phyloP scores from a whole-genome alignment of 805 yeast genomes.

The Torulaspora indica region DNA sequence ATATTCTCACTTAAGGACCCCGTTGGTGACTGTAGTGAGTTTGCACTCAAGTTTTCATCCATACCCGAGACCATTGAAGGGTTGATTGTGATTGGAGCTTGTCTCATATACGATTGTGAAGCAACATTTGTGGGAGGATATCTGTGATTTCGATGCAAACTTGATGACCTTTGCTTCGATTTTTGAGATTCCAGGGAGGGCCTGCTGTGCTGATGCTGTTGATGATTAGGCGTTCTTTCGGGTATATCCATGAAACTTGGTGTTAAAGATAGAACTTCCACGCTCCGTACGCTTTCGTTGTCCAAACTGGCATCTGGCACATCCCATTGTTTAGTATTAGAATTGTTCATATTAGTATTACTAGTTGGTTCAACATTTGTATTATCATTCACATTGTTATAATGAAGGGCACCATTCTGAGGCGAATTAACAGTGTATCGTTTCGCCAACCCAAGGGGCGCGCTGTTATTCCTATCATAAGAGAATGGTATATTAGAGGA shows the following conservation, averaged over 20 bases:
- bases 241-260: conserved; percentile 42
- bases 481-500: conserved; percentile 25
- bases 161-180: conserved; percentile 17
- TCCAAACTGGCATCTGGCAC: conserved; percentile 12
- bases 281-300: conserved; percentile 29
- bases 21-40: conserved; percentile 16
- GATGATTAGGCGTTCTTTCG: conserved; percentile 15
- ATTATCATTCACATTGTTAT: conserved; percentile 6
- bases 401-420: conserved; percentile 6
- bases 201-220: conserved; percentile 4
- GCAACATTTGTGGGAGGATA: conserved; percentile 8
- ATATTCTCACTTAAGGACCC: conserved; percentile 11
- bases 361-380: not conserved
- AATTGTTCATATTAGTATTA: conserved; percentile 10
- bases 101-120: conserved; percentile 8
- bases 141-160: conserved; percentile 23
- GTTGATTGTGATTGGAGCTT: conserved; percentile 17
- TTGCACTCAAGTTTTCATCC: conserved; percentile 17
- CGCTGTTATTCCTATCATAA: conserved; percentile 17
- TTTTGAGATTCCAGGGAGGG: conserved; percentile 5
- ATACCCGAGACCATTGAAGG: conserved; percentile 17
- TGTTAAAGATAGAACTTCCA: conserved; percentile 40
- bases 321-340: conserved; percentile 7
- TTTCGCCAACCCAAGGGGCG: conserved; percentile 2
- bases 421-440: conserved; percentile 9